Percentiles rank a stretch among this genome's conserved stretches.
Conservation (phyloP, 176 grass and related monocot species). For the Bolboschoenus planiculmis region DNA sequence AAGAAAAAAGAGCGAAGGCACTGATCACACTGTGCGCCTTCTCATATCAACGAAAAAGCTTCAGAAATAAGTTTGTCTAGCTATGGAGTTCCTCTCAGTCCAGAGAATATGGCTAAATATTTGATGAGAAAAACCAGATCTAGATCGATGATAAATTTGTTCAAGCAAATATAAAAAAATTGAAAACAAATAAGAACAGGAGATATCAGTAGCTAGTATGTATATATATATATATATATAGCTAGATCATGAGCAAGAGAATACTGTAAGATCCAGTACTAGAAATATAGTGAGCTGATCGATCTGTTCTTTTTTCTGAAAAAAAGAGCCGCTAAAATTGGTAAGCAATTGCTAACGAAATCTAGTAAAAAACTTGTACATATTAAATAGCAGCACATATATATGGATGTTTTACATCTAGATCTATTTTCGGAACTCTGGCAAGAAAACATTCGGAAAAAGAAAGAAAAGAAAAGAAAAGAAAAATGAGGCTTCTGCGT, state of each 20-base stretch:
- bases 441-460: conserved; percentile 18
- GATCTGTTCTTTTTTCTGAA: not conserved
- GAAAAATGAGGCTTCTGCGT: not conserved
- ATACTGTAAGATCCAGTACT: conserved; percentile 14
- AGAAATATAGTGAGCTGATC: not conserved
- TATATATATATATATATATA: not conserved
- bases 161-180: not conserved
- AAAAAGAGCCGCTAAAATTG: conserved; percentile 6
- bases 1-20: not conserved
- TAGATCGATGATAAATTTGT: not conserved
- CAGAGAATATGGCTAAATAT: not conserved
- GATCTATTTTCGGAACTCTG: conserved; percentile 16
- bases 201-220: conserved; percentile 2
- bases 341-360: conserved; percentile 20
- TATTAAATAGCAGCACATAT: conserved; percentile 12
- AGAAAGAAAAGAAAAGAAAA: conserved; percentile 26
- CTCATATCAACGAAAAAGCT: not conserved
- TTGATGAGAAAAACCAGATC: conserved; percentile 4
- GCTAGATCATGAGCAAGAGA: not conserved
- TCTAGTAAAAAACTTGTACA: conserved; percentile 15
- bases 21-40: not conserved
- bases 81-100: not conserved
- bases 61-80: not conserved
- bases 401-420: conserved; percentile 5
- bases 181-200: not conserved